Conservation (phyloP, 1,284 basidiomycete species). For the Tilletiopsis washingtonensis region DNA sequence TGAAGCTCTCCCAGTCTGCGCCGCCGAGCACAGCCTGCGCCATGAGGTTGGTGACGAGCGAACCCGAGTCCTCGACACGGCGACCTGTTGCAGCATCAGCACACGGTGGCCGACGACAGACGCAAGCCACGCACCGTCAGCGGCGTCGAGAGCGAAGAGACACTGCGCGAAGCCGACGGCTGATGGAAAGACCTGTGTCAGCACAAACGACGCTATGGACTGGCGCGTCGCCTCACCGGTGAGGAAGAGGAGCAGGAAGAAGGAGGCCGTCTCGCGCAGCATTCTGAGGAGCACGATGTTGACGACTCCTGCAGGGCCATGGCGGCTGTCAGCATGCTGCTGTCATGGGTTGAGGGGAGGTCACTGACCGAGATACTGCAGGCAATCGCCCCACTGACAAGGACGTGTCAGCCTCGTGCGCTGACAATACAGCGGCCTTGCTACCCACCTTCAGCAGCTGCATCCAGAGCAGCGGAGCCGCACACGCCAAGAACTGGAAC, state of each 20-base stretch:
- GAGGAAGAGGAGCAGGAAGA: slow-evolving; percentile 49
- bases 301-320: too few relatives aligned
- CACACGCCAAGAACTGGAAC: slow-evolving; percentile 32
- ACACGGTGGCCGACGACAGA: too few relatives aligned
- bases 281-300: slow-evolving; percentile 55
- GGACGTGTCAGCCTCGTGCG: too few relatives aligned
- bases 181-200: too few relatives aligned
- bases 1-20: slow-evolving; percentile 24
- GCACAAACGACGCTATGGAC: too few relatives aligned
- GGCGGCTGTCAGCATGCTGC: too few relatives aligned
- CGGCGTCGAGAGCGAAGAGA: slow-evolving; percentile 79
- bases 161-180: slow-evolving; percentile 71
- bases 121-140: too few relatives aligned
- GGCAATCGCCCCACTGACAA: slow-evolving; percentile 18
- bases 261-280: slow-evolving; percentile 85
- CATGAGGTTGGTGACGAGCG: slow-evolving; percentile 64
- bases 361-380: slow-evolving; percentile 58
- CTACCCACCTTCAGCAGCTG: slow-evolving; percentile 20
- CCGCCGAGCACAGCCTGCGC: slow-evolving; percentile 66
- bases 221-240: too few relatives aligned
- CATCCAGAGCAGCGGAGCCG: slow-evolving; percentile 38
- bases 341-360: too few relatives aligned
- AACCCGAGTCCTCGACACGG: slow-evolving; percentile 52
- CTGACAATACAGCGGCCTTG: too few relatives aligned
- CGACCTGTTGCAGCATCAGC: too few relatives aligned